A percentile compares a stretch with the other conserved stretches of the same genome.
These are phyloP conservation scores for Grosmannia serpens DNA, from an alignment of 2,329 filamentous ascomycete genomes.

Conservation along the genomic window DNA sequence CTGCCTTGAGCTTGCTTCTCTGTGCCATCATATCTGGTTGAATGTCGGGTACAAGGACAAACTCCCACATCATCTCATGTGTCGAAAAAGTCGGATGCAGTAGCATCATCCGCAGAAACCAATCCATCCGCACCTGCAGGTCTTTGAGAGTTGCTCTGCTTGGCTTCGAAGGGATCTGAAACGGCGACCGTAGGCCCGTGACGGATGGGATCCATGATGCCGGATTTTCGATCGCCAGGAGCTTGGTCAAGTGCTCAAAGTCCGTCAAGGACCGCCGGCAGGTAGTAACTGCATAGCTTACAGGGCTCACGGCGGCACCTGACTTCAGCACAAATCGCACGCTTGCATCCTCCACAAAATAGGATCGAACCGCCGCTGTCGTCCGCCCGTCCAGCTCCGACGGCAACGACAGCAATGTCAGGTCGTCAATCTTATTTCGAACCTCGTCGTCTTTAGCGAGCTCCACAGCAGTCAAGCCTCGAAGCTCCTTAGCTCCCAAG, in stretches of 20 bases:
- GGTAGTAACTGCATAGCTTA: constrained; percentile 87
- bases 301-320: constrained; percentile 68
- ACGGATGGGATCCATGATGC: constrained; percentile 88
- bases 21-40: constrained; percentile 84
- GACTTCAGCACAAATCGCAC: constrained; percentile 91
- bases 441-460: constrained; percentile 97
- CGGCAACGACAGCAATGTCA: constrained; percentile 69
- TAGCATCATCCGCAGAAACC: constrained; percentile 77
- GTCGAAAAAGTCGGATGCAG: constrained; percentile 86
- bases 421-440: constrained; percentile 88
- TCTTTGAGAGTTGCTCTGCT: constrained; percentile 79
- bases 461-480: constrained; percentile 88
- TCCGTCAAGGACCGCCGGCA: constrained; percentile 78
- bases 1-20: constrained; percentile 75
- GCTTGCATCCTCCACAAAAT: constrained; percentile 93
- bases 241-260: constrained; percentile 80
- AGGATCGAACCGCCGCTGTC: constrained; percentile 86
- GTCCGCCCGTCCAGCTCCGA: constrained; percentile 67
- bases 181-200: constrained; percentile 69
- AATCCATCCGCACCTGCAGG: constrained; percentile 75
- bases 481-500: constrained; percentile 66
- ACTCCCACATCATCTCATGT: constrained; percentile 98
- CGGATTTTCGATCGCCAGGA: constrained; percentile 79
- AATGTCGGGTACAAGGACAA: constrained; percentile 92
- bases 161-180: constrained; percentile 85